A percentile compares a stretch with the other conserved stretches of the same genome.
These are phyloP conservation scores for Dendrobium chrysotoxum DNA, from an alignment of 106 monocot species.

Conservation along the genomic window DNA sequence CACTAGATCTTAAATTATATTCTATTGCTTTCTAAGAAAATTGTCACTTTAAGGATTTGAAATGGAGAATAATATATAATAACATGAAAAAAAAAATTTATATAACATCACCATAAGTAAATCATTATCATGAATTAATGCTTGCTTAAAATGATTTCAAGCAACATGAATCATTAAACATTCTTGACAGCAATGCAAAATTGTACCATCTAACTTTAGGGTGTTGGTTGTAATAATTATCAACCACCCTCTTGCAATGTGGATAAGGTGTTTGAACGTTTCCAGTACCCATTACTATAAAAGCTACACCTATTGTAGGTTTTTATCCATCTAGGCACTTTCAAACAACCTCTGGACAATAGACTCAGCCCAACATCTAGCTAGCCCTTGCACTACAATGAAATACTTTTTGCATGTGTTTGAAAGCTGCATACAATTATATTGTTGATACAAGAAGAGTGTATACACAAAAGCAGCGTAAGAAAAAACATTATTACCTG, in stretches of 20 bases:
- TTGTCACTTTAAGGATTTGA: not conserved
- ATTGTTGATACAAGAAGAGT: not conserved
- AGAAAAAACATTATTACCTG: constrained; percentile 31
- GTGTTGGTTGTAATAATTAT: not conserved
- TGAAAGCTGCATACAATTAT: not conserved
- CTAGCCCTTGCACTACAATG: not conserved
- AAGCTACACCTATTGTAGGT: not conserved
- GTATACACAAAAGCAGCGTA: not conserved
- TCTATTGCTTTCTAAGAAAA: not conserved
- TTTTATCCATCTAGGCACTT: not conserved
- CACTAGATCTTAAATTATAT: not conserved
- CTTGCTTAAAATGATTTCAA: not conserved
- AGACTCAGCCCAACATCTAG: not conserved
- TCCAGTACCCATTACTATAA: not conserved
- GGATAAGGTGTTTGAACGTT: not conserved
- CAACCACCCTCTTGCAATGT: not conserved
- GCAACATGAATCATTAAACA: not conserved
- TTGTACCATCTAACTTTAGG: not conserved
- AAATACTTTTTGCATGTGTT: not conserved
- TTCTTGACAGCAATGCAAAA: not conserved
- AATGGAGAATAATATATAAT: not conserved
- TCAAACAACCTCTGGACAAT: not conserved
- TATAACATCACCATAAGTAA: not conserved
- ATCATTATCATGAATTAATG: not conserved
- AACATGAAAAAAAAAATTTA: not conserved